Evolutionary conservation across 129 eudicot genomes (phyloP), one percentile per base, ranked within the genome.

Genomic region (Ambrosia artemisiifolia): DNA sequence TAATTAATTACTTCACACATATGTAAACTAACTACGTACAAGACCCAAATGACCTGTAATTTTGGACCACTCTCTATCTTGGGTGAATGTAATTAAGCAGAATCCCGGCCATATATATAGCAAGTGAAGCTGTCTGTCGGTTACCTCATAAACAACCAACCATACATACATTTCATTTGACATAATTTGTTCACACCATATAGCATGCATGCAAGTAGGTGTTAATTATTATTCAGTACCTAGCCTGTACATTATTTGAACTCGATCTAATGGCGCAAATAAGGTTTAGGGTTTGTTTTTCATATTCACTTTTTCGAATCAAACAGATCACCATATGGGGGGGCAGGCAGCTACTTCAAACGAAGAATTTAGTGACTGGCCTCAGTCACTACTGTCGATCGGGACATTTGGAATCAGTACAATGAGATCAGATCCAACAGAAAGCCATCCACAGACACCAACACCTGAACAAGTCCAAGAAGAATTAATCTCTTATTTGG

Each of bases 361-460:
- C 17, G 95, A 92, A 74, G 98, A 92, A 65, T 87, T 85, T 80
- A 83, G 83, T 74, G 98, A 92, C 68, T 88, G 96, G 98, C 98
- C 96, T 71, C 80, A 82, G 46, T 91, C 84, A 40, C 49, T 88
- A 16, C 82, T 92, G n/a, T 70, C 98, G 28, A 88, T 92, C 36
- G 98, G 98, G 5, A 92, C 98, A 70, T 85, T 92, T 35, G 96
- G 96, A 14, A 83, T 65, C 50, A 85, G 44, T 53, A 77, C 17
- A 20, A 55, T 67, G 69, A 85, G 75, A 80, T 54, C 78, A 70
- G 79, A 79, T 67, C 56, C 48, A 53, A 80, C 77, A 38, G 35
- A 73, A 65, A 68, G 64, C 67, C 57, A 70, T 17, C 70, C 72
- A 67, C 79, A 59, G 65, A 51, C 65, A 5, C 73, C 74, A 14